These are phyloP conservation scores for Cystofilobasidium bisporidii DNA, from an alignment of 768 basidiomycete genomes.

Conservation along the genomic window DNA sequence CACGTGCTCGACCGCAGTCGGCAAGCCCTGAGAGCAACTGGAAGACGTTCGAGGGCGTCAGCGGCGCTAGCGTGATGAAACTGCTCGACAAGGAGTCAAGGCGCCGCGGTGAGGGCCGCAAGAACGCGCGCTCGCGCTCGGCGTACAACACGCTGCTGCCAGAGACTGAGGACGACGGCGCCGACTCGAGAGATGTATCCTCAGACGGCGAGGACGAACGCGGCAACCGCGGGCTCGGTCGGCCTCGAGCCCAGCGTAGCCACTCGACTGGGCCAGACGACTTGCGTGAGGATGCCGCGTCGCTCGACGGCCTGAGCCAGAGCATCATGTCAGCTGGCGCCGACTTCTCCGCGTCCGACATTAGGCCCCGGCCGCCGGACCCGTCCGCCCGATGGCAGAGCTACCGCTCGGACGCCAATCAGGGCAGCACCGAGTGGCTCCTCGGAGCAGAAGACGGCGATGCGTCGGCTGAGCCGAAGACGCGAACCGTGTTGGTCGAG, in stretches of 20 bases:
- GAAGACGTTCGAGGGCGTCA: conserved; percentile 4
- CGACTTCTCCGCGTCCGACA: too few species aligned
- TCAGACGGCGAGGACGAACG: conserved; percentile 15
- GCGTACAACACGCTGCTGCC: not conserved
- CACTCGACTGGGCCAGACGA: not conserved
- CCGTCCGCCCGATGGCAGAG: too few species aligned
- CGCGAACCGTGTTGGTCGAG: conserved; percentile 8
- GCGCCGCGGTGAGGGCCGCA: not conserved
- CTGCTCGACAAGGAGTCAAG: conserved; percentile 1
- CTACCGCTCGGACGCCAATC: not conserved
- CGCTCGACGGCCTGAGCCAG: not conserved
- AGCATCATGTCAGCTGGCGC: too few species aligned
- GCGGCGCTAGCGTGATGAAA: conserved; percentile 5
- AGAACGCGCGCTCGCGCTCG: not conserved
- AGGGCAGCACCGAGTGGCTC: not conserved
- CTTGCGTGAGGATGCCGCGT: not conserved
- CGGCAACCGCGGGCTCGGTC: not conserved
- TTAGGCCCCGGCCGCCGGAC: too few species aligned
- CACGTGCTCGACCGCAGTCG: not conserved
- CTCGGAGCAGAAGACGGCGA: not conserved
- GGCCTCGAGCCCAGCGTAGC: not conserved
- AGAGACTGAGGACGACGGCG: conserved; percentile 8
- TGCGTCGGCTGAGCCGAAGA: not conserved
- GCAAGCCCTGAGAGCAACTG: too few species aligned
- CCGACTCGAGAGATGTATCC: not conserved